Conservation (phyloP, 2,329 filamentous ascomycete genomes). For the Aureobasidium subglaciale region DNA sequence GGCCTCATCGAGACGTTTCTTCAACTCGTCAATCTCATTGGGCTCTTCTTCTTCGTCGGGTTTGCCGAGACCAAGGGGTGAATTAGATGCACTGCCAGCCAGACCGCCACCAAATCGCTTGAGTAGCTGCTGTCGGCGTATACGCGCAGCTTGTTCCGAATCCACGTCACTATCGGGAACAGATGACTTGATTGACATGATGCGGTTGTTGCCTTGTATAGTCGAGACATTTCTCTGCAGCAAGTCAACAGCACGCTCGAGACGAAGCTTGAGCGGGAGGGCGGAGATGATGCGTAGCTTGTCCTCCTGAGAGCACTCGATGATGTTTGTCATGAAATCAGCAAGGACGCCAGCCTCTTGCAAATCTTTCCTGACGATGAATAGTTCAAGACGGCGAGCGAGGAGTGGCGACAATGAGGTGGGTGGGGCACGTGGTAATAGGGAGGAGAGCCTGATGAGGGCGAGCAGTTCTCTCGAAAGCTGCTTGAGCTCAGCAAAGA, state of each 20-base stretch:
- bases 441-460: conserved; percentile 73
- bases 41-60: conserved; percentile 67
- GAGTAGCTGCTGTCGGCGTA: conserved; percentile 37
- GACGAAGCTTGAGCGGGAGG: conserved; percentile 66
- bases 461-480: conserved; percentile 80
- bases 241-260: conserved; percentile 76
- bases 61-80: conserved; percentile 35
- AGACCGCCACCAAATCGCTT: conserved; percentile 27
- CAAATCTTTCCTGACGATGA: conserved; percentile 75
- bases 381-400: conserved; percentile 76
- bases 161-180: conserved; percentile 26
- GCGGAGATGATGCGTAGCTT: conserved; percentile 82
- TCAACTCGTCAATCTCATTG: conserved; percentile 85
- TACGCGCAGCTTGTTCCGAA: conserved; percentile 28
- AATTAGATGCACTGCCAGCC: conserved; percentile 23
- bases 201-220: conserved; percentile 81
- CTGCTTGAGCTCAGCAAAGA: conserved; percentile 75
- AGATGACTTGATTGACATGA: conserved; percentile 67
- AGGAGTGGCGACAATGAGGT: conserved; percentile 73
- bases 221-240: conserved; percentile 72
- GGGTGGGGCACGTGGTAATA: conserved; percentile 64
- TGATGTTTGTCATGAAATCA: conserved; percentile 93
- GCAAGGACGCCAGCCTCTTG: conserved; percentile 78
- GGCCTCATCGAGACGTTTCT: conserved; percentile 77
- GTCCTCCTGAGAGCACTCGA: conserved; percentile 82